A percentile compares a stretch with the other conserved stretches of the same genome.
Conservation (phyloP, 169 alveolate genomes). For the Theileria parva region DNA sequence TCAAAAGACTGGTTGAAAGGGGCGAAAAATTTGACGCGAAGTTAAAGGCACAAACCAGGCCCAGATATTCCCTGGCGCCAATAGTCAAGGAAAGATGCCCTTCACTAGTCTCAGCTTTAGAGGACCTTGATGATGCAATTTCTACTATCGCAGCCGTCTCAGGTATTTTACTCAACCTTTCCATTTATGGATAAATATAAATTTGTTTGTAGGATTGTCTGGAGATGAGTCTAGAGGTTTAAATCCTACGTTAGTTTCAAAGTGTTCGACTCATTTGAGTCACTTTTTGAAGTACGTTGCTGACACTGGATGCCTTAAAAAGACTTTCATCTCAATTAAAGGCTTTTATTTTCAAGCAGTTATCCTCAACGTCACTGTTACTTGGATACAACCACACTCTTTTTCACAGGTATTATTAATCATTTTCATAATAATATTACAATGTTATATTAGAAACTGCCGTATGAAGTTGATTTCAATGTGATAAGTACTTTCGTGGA, state of each 20-base stretch:
- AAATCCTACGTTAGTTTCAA: conserved; percentile 27
- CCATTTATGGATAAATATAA: not conserved
- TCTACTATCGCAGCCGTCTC: conserved; percentile 93
- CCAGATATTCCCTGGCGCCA: conserved; percentile 90
- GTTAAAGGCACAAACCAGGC: conserved; percentile 81
- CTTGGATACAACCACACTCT: conserved; percentile 97
- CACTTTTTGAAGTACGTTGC: conserved; percentile 54
- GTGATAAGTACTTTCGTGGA: conserved; percentile 91
- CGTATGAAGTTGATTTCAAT: conserved; percentile 94
- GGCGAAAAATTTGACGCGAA: conserved; percentile 86
- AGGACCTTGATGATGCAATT: conserved; percentile 97
- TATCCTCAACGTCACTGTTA: conserved; percentile 86
- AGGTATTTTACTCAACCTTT: conserved; percentile 68
- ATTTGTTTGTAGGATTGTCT: conserved; percentile 39
- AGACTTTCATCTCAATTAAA: conserved; percentile 92
- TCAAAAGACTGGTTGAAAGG: conserved; percentile 84
- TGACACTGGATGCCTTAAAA: conserved; percentile 78
- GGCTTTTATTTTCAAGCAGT: conserved; percentile 98
- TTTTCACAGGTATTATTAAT: conserved; percentile 85
- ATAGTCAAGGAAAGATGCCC: conserved; percentile 96
- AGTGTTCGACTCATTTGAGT: conserved; percentile 40
- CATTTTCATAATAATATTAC: conserved; percentile 9
- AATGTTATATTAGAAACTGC: conserved; percentile 57
- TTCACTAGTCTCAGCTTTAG: conserved; percentile 92
- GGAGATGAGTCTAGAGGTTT: conserved; percentile 51